Evolutionary conservation across 2,329 filamentous ascomycete genomes (phyloP), one percentile per base, ranked within the genome.

Genomic region (Annulohypoxylon truncatum): DNA sequence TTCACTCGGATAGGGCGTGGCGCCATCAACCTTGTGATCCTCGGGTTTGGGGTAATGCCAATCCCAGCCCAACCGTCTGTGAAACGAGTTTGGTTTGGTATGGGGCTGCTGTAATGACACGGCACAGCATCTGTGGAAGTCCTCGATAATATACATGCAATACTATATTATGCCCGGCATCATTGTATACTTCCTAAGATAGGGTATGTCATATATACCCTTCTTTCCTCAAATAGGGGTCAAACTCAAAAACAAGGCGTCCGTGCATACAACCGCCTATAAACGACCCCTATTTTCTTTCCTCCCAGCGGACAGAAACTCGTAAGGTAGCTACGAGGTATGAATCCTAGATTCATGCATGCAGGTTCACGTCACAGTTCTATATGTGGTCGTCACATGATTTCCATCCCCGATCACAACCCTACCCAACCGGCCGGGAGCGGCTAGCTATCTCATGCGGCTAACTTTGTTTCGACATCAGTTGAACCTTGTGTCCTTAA

Each of bases 391-490:
- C 15, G 58, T 61, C 44, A 55, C 50, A 54, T 55, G 44, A 61
- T 24, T 13, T 12, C 26, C 26, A 28, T 26, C 33, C 31, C 24
- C 18, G 18, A 44, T 13, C 15, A 47, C 22, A 31, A 42, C 31
- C 29, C 20, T 15, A 35, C 38, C 15, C 22, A 29, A 31, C 46
- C 40, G 42, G 28, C 8, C 10, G 18, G 9, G 33, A 28, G 18
- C 15, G 33, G 9, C 22, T 33, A 12, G 24, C 13, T 44, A 44
- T 46, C 48, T 46, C 15, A 56, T 50, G 59, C 52, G 50, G 38
- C 59, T 56, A 62, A 62, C 53, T 62, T 62, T 51, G 46, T 62
- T 62, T 62, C 29, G 29, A 62, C 59, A 20, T 61, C 31, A 55
- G 26, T 20, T 55, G 1, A 10, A 18, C 9, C 6, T 22, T 26